Conservation (phyloP, 2,329 filamentous ascomycete genomes). For the Ceratocystis variospora region DNA sequence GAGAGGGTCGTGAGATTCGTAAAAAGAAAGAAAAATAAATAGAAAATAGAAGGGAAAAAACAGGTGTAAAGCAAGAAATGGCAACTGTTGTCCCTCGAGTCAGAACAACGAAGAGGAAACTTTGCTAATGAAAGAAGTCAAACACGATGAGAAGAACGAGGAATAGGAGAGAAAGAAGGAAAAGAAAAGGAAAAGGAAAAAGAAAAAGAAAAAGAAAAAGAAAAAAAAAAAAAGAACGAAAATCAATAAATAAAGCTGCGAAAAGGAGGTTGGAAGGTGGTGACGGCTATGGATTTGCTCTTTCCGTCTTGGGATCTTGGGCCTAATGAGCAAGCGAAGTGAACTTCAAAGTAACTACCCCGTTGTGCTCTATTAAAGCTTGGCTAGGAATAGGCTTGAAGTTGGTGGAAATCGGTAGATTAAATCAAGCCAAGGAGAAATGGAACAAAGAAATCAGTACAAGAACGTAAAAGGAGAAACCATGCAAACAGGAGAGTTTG, state of each 20-base stretch:
- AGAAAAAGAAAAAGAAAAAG: not conserved
- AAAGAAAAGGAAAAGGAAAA: not conserved
- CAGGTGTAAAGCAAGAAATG: not conserved
- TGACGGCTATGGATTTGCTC: slow-evolving; percentile 6
- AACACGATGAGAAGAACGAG: not conserved
- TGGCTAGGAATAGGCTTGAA: not conserved
- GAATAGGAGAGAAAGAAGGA: not conserved
- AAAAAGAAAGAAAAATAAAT: not conserved
- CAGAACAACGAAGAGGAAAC: not conserved
- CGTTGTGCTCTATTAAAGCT: not conserved
- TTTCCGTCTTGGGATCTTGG: slow-evolving; percentile 7
- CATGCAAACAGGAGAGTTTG: not conserved
- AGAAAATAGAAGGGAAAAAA: not conserved
- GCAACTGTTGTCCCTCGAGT: not conserved
- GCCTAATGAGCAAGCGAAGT: slow-evolving; percentile 2
- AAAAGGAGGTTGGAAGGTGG: slow-evolving; percentile 11
- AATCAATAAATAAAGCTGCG: not conserved
- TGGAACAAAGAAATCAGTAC: not conserved
- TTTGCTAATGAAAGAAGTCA: slow-evolving; percentile 5
- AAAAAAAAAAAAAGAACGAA: not conserved
- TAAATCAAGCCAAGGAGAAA: too few relatives aligned
- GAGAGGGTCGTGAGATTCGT: slow-evolving; percentile 1
- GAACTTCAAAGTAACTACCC: not conserved
- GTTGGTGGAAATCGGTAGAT: not conserved
- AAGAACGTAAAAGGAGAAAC: not conserved